Evolutionary conservation across 768 basidiomycete genomes (phyloP), one percentile per base, ranked within the genome.

Genomic region (Trametes coccinea): DNA sequence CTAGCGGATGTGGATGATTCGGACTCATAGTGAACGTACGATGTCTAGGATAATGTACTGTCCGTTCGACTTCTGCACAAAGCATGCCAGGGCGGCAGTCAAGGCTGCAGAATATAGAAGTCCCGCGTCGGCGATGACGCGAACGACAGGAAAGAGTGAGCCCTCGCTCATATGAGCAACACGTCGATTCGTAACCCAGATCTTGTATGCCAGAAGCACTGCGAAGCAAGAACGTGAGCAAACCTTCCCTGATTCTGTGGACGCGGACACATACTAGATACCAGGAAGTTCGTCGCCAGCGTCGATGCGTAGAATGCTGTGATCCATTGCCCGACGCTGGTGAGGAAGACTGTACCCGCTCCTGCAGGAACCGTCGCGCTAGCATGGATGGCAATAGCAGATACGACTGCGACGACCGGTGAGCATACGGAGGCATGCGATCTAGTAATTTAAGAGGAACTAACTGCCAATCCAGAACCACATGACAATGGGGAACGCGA

Each of bases 181-280:
- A 2, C 63, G 54, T 14, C 49, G 59, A 34, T 62, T 65, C n/a
- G 67, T 52, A 17, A 41, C 45, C 71, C 70, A 71, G 51, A 72
- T 72, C 6, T 69, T 69, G 60, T 67, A 72, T 2, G 63, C 69
- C 5, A 72, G 64, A 10, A 72, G 44, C 2, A 62, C 71, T 71
- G 48, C 6, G 16, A 47, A 39, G 16, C 5, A 49, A 30, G 34
- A 37, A 37, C 34, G 34, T 37, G 34, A 37, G 34, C 22, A 22
- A 22, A 22, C 22, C 22, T 22, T 22, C 22, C 22, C 22, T 22
- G 22, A 22, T 22, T 22, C 22, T 22, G 22, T 22, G 22, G 34
- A 10, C 17, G 16, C 4, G n/a, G n/a, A 22, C 8, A 57, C 65
- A 33, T 60, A 70, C 68, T 60, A 29, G 71, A 70, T 34, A 55